Evolutionary conservation across 2,329 filamentous ascomycete genomes (phyloP).

Genomic region (Claviceps monticola): DNA sequence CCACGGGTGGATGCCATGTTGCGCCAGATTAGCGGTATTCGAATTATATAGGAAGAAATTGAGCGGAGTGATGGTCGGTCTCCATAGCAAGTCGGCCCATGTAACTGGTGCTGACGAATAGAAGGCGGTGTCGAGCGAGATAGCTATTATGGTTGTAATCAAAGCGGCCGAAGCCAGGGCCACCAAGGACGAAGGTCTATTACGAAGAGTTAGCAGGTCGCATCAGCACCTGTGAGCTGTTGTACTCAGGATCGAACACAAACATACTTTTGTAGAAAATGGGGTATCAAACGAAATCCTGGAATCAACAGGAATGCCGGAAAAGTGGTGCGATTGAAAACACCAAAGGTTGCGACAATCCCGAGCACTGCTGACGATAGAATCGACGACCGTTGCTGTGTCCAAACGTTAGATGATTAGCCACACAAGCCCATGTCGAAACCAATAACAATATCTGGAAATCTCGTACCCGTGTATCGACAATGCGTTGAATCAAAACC

Average conservation of each 20-base stretch:
- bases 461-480: slow-evolving; percentile 55
- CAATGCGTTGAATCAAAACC: slow-evolving; percentile 78
- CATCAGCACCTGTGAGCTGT: not conserved
- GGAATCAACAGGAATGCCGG: slow-evolving; percentile 84
- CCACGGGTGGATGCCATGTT: slow-evolving; percentile 65
- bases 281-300: slow-evolving; percentile 66
- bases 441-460: not conserved
- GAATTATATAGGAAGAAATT: slow-evolving; percentile 72
- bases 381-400: slow-evolving; percentile 58
- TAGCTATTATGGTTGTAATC: slow-evolving; percentile 55
- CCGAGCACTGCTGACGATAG: slow-evolving; percentile 67
- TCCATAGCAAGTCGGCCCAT: slow-evolving; percentile 47
- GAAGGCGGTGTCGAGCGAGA: slow-evolving; percentile 75
- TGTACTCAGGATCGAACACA: not conserved
- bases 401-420: slow-evolving; percentile 1
- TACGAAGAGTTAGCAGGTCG: slow-evolving; percentile 9
- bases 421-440: slow-evolving; percentile 12
- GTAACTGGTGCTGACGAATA: slow-evolving; percentile 52
- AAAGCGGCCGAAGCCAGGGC: slow-evolving; percentile 51
- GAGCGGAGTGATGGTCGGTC: slow-evolving; percentile 60
- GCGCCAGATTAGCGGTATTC: slow-evolving; percentile 52
- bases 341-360: slow-evolving; percentile 67
- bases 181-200: slow-evolving; percentile 45
- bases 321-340: slow-evolving; percentile 96
- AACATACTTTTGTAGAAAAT: slow-evolving; percentile 67